Conservation (phyloP, 176 grass and related monocot genomes). For the Bonia amplexicaulis region DNA sequence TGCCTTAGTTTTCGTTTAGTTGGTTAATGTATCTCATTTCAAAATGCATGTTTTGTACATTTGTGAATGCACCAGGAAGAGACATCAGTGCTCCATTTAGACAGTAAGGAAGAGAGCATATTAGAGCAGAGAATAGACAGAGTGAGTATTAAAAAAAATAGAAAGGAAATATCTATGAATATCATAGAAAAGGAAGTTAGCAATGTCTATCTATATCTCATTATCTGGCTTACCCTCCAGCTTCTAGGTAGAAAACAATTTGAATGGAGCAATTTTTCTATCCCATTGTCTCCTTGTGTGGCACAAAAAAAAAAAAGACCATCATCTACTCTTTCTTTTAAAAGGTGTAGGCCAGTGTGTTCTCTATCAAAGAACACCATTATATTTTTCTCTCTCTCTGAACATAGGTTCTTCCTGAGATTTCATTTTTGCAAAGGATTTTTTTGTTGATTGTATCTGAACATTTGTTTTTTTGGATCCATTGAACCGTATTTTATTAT, state of each 20-base stretch:
- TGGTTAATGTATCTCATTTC: neutral
- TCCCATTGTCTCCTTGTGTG: neutral
- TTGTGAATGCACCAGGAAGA: neutral
- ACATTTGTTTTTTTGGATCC: neutral
- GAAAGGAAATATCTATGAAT: neutral
- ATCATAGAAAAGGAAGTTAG: neutral
- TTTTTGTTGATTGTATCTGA: neutral
- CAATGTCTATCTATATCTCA: neutral
- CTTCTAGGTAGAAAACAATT: neutral
- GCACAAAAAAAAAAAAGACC: neutral
- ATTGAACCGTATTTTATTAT: neutral
- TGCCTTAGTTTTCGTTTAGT: neutral
- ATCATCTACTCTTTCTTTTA: neutral
- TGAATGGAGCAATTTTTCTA: neutral
- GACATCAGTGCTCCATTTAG: neutral
- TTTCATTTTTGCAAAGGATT: neutral
- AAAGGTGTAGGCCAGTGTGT: neutral
- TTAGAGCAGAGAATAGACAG: neutral
- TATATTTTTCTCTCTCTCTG: neutral
- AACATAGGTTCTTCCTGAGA: neutral
- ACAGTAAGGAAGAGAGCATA: neutral
- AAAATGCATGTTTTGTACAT: neutral
- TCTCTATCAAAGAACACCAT: neutral
- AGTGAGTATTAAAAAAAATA: neutral
- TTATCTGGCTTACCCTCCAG: neutral